Conservation (phyloP, 1,139 yeast species). For the Yamadazyma diospyri region DNA sequence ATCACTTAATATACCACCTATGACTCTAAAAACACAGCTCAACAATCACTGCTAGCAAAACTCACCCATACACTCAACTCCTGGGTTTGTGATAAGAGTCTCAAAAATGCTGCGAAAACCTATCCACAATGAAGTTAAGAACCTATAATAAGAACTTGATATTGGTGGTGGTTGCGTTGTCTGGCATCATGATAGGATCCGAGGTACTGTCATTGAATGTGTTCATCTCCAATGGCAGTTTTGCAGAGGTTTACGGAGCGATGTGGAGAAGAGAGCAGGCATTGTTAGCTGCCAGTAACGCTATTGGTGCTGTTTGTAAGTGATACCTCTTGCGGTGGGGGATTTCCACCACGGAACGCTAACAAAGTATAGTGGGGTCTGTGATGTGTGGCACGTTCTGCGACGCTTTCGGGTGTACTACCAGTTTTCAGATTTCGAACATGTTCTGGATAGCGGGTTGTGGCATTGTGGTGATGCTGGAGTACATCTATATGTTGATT, state of each 20-base stretch:
- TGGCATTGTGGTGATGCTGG: constrained; percentile 23
- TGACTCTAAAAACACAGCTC: too few species aligned
- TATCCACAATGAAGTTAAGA: constrained; percentile 12
- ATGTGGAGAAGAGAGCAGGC: constrained; percentile 23
- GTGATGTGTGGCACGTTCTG: constrained; percentile 29
- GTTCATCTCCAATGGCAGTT: constrained; percentile 20
- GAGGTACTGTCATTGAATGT: constrained; percentile 27
- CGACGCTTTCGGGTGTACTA: constrained; percentile 27
- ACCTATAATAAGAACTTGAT: constrained; percentile 18
- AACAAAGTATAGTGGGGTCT: constrained; percentile 25
- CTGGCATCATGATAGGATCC: constrained; percentile 32
- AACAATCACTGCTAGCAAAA: too few species aligned
- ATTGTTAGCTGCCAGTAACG: constrained; percentile 25
- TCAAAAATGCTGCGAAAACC: constrained; percentile 7
- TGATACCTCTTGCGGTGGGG: constrained; percentile 4
- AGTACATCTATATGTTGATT: constrained; percentile 22
- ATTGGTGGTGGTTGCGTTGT: constrained; percentile 20
- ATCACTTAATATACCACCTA: too few species aligned
- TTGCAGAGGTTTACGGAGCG: constrained; percentile 22
- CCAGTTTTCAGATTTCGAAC: constrained; percentile 24
- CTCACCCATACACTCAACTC: too few species aligned
- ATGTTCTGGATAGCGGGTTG: constrained; percentile 29
- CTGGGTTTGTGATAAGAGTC: too few species aligned
- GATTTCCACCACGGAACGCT: too few species aligned
- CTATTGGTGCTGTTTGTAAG: constrained; percentile 24